phyloP scores from a whole-genome alignment of 2,329 filamentous ascomycete species.

The Fusarium anguioides region DNA sequence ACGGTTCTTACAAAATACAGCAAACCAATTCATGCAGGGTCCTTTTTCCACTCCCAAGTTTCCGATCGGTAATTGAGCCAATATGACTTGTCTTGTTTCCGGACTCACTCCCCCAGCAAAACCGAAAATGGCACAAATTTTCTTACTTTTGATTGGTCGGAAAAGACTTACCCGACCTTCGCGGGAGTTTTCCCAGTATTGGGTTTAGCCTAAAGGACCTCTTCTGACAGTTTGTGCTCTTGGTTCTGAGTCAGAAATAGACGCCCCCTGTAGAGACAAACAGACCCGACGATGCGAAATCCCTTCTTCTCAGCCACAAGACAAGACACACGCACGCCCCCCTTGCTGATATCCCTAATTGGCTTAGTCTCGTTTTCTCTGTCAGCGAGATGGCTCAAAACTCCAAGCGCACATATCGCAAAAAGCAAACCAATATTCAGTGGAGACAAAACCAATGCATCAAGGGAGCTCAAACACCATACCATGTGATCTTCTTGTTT shows the following conservation, averaged over 20 bases:
- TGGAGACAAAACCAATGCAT: not conserved
- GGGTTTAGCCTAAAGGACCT: constrained; percentile 32
- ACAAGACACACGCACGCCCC: not conserved
- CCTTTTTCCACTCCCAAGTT: constrained; percentile 14
- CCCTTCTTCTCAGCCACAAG: constrained; percentile 7
- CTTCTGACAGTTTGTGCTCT: constrained; percentile 1
- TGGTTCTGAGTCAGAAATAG: constrained; percentile 30
- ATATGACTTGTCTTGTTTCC: constrained; percentile 34
- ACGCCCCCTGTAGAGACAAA: constrained; percentile 4
- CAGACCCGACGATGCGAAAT: constrained; percentile 12
- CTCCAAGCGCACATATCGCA: constrained; percentile 28
- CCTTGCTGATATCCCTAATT: not conserved
- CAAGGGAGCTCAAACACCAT: constrained; percentile 2
- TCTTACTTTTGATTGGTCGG: not conserved
- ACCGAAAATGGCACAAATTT: not conserved
- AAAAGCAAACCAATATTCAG: constrained; percentile 17
- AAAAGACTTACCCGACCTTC: not conserved
- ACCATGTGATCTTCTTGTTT: constrained; percentile 29
- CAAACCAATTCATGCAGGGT: constrained; percentile 33
- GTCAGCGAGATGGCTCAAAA: constrained; percentile 10
- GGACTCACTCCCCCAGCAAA: constrained; percentile 4
- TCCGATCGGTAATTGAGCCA: constrained; percentile 36
- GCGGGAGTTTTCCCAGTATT: constrained; percentile 19
- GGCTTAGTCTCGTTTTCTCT: constrained; percentile 32
- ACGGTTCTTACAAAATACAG: not conserved